Evolutionary conservation across 140 eudicot genomes (phyloP).

Genomic region (Stevia rebaudiana): DNA sequence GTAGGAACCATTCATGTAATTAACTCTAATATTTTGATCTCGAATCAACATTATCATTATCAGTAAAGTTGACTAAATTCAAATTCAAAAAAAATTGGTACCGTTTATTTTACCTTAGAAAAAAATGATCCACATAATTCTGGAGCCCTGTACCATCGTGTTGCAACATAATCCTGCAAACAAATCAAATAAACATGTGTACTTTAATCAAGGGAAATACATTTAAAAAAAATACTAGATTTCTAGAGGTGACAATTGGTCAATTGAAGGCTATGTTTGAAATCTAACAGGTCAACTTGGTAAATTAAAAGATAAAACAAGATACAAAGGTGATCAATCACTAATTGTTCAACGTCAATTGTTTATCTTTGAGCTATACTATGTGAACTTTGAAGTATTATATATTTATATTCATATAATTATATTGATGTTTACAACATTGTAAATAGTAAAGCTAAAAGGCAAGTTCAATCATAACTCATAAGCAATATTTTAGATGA

Average conservation of each 20-base stretch:
- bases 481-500: background rate
- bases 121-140: slow-evolving; percentile 66
- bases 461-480: background rate
- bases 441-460: background rate
- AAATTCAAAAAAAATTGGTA: no score
- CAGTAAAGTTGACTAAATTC: background rate
- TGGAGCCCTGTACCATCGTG: slow-evolving; percentile 70
- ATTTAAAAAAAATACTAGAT: background rate
- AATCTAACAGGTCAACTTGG: background rate
- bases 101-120: slow-evolving; percentile 36
- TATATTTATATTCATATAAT: no score
- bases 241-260: background rate
- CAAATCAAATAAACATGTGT: background rate
- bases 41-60: no score
- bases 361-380: no score
- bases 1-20: no score
- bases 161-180: slow-evolving; percentile 63
- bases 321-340: background rate
- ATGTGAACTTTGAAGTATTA: no score
- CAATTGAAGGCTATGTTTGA: background rate
- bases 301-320: background rate
- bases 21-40: no score
- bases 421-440: no score
- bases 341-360: no score
- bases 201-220: background rate